Evolutionary conservation across 495 filamentous ascomycete genomes (phyloP), one percentile per base, ranked within the genome.

Genomic region (Hypoxylon perforatum): DNA sequence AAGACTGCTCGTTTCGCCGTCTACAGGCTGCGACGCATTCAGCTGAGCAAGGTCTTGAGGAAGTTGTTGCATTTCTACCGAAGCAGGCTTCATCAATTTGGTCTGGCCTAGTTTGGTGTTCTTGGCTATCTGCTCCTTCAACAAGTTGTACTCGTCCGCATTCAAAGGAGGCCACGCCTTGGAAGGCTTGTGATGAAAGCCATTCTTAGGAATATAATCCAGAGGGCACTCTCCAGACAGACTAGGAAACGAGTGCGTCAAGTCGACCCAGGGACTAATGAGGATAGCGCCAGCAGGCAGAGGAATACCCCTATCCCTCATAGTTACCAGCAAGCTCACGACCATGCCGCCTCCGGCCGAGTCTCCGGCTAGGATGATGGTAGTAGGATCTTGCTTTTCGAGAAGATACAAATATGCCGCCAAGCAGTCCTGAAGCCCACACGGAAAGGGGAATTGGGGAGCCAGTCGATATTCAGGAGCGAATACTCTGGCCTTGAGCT

Each of bases 391-490:
- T 61, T 97, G 90, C 5, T 83, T 76, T 15, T 86, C 86, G 19
- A 98, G 79, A 7, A 98, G 85, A 69, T 89, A 90, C 0, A 97
- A 77, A 73, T 98, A 98, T 2, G 92, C 85, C 7, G 94, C 90
- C 59, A 98, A 70, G 70, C 92, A 97, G 67, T 98, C 94, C 58
- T 92, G 86, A 7, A 98, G 77, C 21, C 91, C 92, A 72, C 94
- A 98, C 0, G 94, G 94, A 67, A 98, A 98, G 1, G 94, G 94
- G 60, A 92, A 98, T 76, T 98, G 95, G 4, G 94, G 94, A 2
- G 94, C 88, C 35, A 98, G 84, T 23, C 94, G 87, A 77, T 97
- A 98, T 63, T 89, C 78, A 25, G 94, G 94, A 35, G 94, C 92
- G 78, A 97, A 86, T 14, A 96, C 91, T 47, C 92, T 84, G 22